phyloP scores from a whole-genome alignment of 2,329 filamentous ascomycete species.

The Gaeumannomyces tritici region DNA sequence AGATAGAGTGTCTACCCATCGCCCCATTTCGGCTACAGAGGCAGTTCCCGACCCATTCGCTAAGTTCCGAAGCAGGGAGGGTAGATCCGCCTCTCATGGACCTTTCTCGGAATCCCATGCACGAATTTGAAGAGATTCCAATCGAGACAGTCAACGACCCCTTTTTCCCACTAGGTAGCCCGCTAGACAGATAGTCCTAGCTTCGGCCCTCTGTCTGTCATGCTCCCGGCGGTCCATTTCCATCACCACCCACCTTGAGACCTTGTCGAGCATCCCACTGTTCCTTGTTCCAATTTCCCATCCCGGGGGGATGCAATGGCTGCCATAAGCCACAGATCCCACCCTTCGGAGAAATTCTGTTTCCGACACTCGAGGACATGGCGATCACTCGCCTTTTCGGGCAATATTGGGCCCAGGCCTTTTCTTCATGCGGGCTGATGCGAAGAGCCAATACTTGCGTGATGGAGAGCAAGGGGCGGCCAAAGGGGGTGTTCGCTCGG shows the following conservation, averaged over 20 bases:
- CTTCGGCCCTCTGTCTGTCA: neutral
- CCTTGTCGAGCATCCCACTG: neutral
- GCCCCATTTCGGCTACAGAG: neutral
- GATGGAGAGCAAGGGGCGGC: neutral
- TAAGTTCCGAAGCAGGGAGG: neutral
- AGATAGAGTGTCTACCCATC: neutral
- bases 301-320: neutral
- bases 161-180: too few species aligned
- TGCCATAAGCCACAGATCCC: neutral
- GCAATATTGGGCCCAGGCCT: neutral
- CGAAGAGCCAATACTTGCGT: neutral
- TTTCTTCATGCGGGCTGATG: neutral
- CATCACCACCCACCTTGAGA: neutral
- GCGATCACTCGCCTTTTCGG: neutral
- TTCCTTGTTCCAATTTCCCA: neutral
- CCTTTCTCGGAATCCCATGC: neutral
- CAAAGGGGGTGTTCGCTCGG: neutral
- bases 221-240: neutral
- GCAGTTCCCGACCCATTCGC: neutral
- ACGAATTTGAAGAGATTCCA: neutral
- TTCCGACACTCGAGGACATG: neutral
- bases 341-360: neutral
- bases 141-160: neutral
- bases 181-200: neutral
- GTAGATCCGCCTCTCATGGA: neutral